These are phyloP conservation scores for Turritis glabra DNA, from an alignment of 345 rosid genomes.

Conservation along the genomic window DNA sequence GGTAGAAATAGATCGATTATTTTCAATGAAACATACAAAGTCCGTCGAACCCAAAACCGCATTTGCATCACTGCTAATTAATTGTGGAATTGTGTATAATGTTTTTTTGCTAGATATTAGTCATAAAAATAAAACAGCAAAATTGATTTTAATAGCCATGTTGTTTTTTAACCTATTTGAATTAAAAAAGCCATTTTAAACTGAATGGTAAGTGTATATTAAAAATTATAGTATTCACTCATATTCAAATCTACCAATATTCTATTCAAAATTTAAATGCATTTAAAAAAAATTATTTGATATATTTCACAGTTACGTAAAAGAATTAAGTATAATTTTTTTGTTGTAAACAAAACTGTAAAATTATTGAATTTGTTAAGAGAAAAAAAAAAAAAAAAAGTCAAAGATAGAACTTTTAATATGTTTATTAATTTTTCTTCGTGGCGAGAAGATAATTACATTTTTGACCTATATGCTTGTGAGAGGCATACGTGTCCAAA, in stretches of 20 bases:
- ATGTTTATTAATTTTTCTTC: too few relatives aligned
- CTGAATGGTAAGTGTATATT: neutral
- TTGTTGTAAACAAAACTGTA: too few relatives aligned
- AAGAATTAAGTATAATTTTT: too few relatives aligned
- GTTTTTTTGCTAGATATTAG: neutral
- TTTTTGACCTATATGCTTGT: too few relatives aligned
- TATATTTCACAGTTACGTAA: too few relatives aligned
- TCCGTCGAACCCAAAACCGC: neutral
- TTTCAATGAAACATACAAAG: conserved; percentile 8
- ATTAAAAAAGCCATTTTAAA: neutral
- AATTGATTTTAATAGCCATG: neutral
- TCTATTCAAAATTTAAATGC: neutral
- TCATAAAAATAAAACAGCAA: neutral
- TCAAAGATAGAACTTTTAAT: too few relatives aligned
- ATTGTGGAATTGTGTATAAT: neutral
- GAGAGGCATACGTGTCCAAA: conserved; percentile 1
- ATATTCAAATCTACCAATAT: neutral
- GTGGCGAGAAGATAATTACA: too few relatives aligned
- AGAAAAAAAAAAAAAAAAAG: too few relatives aligned
- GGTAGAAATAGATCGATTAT: too few relatives aligned
- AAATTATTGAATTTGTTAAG: too few relatives aligned
- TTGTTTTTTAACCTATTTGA: neutral
- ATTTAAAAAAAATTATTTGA: neutral
- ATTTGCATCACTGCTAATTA: neutral
- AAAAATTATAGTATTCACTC: neutral